Evolutionary conservation across 2,329 filamentous ascomycete genomes (phyloP).

Genomic region (Dothidotthia symphoricarpi): DNA sequence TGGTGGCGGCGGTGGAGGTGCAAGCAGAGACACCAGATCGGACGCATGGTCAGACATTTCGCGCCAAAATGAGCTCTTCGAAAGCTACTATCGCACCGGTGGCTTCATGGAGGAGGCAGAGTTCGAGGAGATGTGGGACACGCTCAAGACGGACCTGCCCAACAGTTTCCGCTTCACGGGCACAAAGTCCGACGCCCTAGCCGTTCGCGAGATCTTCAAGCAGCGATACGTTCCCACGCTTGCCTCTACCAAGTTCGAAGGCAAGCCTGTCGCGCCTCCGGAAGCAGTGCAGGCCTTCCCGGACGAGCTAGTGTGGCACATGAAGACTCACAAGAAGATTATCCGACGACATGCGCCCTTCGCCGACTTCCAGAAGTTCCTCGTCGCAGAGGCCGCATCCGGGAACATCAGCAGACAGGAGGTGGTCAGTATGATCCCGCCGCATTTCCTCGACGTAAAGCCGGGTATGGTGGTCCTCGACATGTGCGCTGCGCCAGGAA

Average conservation of each 20-base stretch:
- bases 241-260: slow-evolving; percentile 78
- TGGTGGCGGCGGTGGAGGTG: slow-evolving; percentile 28
- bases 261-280: slow-evolving; percentile 76
- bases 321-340: slow-evolving; percentile 97
- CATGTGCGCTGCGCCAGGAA: slow-evolving; percentile 93
- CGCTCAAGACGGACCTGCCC: slow-evolving; percentile 79
- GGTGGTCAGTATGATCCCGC: slow-evolving; percentile 98
- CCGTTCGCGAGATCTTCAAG: slow-evolving; percentile 84
- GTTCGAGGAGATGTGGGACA: slow-evolving; percentile 77
- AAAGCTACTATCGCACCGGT: slow-evolving; percentile 74
- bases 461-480: slow-evolving; percentile 93
- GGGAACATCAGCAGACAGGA: slow-evolving; percentile 98
- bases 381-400: slow-evolving; percentile 94
- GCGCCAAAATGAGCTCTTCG: slow-evolving; percentile 80
- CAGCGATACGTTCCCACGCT: slow-evolving; percentile 90
- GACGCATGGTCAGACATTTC: slow-evolving; percentile 56
- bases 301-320: slow-evolving; percentile 91
- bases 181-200: slow-evolving; percentile 90
- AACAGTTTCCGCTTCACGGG: slow-evolving; percentile 98
- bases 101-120: slow-evolving; percentile 76
- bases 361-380: slow-evolving; percentile 92
- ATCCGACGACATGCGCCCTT: slow-evolving; percentile 92
- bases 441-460: slow-evolving; percentile 83
- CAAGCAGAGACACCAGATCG: slow-evolving; percentile 30
- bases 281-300: slow-evolving; percentile 87